Evolutionary conservation across 805 yeast genomes (phyloP), one percentile per base, ranked within the genome.

Genomic region (Schizosaccharomyces lindneri): DNA sequence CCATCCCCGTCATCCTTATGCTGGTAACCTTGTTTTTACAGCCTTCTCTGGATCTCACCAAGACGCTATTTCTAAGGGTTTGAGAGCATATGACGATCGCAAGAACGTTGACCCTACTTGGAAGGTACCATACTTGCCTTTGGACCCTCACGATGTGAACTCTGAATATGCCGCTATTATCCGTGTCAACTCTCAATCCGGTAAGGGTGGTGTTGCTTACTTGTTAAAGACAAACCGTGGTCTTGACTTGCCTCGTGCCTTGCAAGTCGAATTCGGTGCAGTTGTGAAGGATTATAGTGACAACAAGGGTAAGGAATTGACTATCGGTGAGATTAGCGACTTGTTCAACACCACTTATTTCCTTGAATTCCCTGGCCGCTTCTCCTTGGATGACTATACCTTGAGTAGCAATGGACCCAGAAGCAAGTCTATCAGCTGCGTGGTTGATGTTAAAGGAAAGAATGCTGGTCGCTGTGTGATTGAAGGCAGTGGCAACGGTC

Each of bases 161-260:
- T 80, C 93, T 71, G 84, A 84, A n/a, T 86, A 86, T 73, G 95
- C 86, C 72, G 93, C 94, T n/a, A 85, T 86, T 62, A 85, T 85
- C 67, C 80, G 95, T 69, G 93, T 85, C 70, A 85, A 85, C 73
- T 85, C 93, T 13, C 94, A 85, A 73, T 80, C 86, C 31, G 95
- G 95, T 64, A 85, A 85, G 73, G 94, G 94, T 68, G 94, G 94
- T 66, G 84, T 90, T 11, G 86, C 94, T 5, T 85, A 94, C 93
- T 83, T 86, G 65, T 83, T 85, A 68, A 75, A 85, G 69, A 78
- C 86, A 65, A 78, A 79, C 65, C 76, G 86, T 71, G 90, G 83
- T 67, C 78, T 85, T 63, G 94, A 85, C 70, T 77, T 86, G 66
- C 95, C 95, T 55, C 79, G 90, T 70, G 84, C 84, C 48, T 74